phyloP scores from a whole-genome alignment of 1,284 basidiomycete species.

The Coniferiporia weirii region DNA sequence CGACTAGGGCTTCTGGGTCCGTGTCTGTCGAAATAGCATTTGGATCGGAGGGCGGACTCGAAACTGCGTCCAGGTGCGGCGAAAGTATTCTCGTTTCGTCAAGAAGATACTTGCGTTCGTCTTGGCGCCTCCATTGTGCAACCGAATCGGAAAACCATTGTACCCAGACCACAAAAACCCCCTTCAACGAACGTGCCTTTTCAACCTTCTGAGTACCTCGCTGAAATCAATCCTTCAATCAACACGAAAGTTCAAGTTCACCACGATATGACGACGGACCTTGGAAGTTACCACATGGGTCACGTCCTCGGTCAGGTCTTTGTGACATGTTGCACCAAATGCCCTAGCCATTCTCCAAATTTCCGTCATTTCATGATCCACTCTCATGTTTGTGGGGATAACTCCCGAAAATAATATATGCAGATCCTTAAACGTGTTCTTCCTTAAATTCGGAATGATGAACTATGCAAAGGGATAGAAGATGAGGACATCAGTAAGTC shows the following conservation, averaged over 20 bases:
- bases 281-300: constrained; percentile 93
- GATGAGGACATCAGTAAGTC: constrained; percentile 51
- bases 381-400: constrained; percentile 74
- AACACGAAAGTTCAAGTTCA: constrained; percentile 6
- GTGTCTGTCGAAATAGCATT: constrained; percentile 61
- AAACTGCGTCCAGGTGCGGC: constrained; percentile 27
- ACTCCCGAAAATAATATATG: constrained; percentile 90
- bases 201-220: constrained; percentile 90
- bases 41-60: constrained; percentile 43
- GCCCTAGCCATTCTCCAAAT: constrained; percentile 84
- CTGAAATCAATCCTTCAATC: constrained; percentile 32
- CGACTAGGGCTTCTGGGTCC: constrained; percentile 59
- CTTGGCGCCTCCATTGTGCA: constrained; percentile 72
- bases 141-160: constrained; percentile 87
- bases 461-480: constrained; percentile 39
- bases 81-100: constrained; percentile 37
- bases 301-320: constrained; percentile 58
- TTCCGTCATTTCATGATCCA: constrained; percentile 69
- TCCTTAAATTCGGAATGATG: constrained; percentile 81
- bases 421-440: constrained; percentile 68
- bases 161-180: constrained; percentile 80
- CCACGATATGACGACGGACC: constrained; percentile 33
- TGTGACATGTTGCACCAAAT: constrained; percentile 83
- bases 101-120: constrained; percentile 68
- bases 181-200: constrained; percentile 61